A percentile compares a stretch with the other conserved stretches of the same genome.
Evolutionary conservation across 2,329 filamentous ascomycete species (phyloP).

Genomic region (Penicillium sp.): DNA sequence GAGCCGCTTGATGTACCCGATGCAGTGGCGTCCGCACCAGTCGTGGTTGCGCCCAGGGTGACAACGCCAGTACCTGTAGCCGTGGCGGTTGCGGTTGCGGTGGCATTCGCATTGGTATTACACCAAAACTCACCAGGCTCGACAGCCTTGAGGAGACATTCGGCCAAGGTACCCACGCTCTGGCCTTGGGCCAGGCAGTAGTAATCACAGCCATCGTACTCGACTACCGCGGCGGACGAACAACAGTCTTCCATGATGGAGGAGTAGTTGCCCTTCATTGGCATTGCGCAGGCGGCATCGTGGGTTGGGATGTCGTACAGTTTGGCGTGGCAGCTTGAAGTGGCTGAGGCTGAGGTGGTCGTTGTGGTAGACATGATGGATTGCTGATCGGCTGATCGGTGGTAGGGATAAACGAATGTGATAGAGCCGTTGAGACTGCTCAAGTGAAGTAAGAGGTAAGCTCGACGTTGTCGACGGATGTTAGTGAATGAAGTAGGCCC

Average conservation of each 20-base stretch:
- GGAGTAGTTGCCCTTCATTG: slow-evolving; percentile 23
- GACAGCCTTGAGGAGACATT: slow-evolving; percentile 27
- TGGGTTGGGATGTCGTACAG: slow-evolving; percentile 29
- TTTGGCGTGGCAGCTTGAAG: slow-evolving; percentile 24
- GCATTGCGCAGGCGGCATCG: slow-evolving; percentile 31
- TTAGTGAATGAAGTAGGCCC: not conserved
- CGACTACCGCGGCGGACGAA: slow-evolving; percentile 21
- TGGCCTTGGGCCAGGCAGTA: slow-evolving; percentile 29
- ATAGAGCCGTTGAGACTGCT: not conserved
- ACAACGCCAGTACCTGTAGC: slow-evolving; percentile 22
- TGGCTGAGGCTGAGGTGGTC: slow-evolving; percentile 19
- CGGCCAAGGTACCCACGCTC: slow-evolving; percentile 20
- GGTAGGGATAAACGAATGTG: not conserved
- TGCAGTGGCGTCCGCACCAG: slow-evolving; percentile 5
- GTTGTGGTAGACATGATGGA: slow-evolving; percentile 15
- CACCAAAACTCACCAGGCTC: slow-evolving; percentile 27
- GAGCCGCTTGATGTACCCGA: slow-evolving; percentile 17
- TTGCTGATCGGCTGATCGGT: not conserved
- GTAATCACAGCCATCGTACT: slow-evolving; percentile 28
- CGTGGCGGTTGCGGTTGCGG: slow-evolving; percentile 21
- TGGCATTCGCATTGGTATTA: slow-evolving; percentile 29
- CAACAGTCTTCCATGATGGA: slow-evolving; percentile 28
- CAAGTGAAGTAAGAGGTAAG: not conserved
- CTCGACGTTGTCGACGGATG: slow-evolving; percentile 9
- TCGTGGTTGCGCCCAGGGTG: slow-evolving; percentile 11